Conservation (phyloP, 768 basidiomycete genomes). For the Auricularia cornea region DNA sequence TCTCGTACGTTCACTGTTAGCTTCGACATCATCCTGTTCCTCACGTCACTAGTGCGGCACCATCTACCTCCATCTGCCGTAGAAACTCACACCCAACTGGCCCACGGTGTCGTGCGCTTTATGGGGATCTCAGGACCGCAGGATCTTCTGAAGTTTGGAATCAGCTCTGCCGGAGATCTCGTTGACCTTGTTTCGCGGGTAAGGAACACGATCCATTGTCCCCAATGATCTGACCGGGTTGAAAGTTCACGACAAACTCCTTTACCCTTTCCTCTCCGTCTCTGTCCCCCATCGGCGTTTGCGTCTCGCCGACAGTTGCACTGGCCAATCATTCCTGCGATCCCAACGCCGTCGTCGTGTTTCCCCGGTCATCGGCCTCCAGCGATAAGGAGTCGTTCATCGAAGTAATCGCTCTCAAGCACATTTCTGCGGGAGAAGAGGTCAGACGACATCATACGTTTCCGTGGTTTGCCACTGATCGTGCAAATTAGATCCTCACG, state of each 20-base stretch:
- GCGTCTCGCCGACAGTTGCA: conserved; percentile 72
- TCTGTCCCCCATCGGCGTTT: conserved; percentile 72
- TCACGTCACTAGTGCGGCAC: conserved; percentile 42
- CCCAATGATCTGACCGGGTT: conserved; percentile 6
- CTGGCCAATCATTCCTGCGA: conserved; percentile 84
- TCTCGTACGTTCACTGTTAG: conserved; percentile 51
- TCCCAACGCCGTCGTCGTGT: conserved; percentile 88
- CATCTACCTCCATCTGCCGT: conserved; percentile 39
- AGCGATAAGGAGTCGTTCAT: conserved; percentile 45
- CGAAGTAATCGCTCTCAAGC: conserved; percentile 63
- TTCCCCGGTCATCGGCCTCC: conserved; percentile 46
- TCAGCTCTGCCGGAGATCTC: conserved; percentile 52
- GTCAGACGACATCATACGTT: conserved; percentile 27
- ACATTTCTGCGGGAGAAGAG: conserved; percentile 62
- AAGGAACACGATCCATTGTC: conserved; percentile 12
- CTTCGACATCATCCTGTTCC: not conserved
- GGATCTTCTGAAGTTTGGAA: conserved; percentile 49
- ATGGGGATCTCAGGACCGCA: conserved; percentile 50
- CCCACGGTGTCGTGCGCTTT: conserved; percentile 67
- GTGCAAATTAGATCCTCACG: conserved; percentile 53
- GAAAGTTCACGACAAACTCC: conserved; percentile 84
- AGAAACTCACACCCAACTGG: conserved; percentile 58
- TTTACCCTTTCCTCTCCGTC: conserved; percentile 76
- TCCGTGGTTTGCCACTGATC: too few species aligned
- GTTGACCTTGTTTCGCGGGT: conserved; percentile 69